A percentile compares a stretch with the other conserved stretches of the same genome.
phyloP scores from a whole-genome alignment of 2,329 filamentous ascomycete species.

The Pseudogymnoascus sp. region DNA sequence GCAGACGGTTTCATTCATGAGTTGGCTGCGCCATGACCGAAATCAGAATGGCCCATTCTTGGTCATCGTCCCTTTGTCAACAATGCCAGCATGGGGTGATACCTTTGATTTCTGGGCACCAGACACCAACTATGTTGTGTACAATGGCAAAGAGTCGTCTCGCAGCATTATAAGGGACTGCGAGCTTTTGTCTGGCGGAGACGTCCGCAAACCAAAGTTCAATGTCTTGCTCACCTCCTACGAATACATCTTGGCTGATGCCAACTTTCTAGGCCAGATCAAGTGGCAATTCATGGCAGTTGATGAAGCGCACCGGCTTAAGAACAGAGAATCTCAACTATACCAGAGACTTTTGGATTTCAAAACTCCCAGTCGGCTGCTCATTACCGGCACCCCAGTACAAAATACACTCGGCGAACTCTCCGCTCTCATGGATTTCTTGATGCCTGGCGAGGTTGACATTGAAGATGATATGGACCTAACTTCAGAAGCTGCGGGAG shows the following conservation, averaged over 20 bases:
- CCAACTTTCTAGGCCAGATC: slow-evolving; percentile 73
- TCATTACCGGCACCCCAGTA: slow-evolving; percentile 95
- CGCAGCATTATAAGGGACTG: slow-evolving; percentile 83
- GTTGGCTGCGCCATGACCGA: slow-evolving; percentile 87
- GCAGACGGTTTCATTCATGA: slow-evolving; percentile 93
- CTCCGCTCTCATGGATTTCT: slow-evolving; percentile 85
- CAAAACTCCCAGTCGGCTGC: slow-evolving; percentile 74
- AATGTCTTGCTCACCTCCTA: slow-evolving; percentile 97
- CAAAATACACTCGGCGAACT: slow-evolving; percentile 94
- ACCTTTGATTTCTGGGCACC: slow-evolving; percentile 96
- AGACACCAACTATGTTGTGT: slow-evolving; percentile 93
- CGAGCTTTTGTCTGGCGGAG: slow-evolving; percentile 78
- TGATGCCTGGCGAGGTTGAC: slow-evolving; percentile 87
- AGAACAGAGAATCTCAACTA: slow-evolving; percentile 90
- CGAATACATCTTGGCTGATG: slow-evolving; percentile 86
- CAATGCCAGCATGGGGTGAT: slow-evolving; percentile 96
- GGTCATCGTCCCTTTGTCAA: slow-evolving; percentile 92
- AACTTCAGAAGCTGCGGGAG: slow-evolving; percentile 67
- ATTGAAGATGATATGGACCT: slow-evolving; percentile 92
- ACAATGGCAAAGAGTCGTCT: slow-evolving; percentile 80
- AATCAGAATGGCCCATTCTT: slow-evolving; percentile 90
- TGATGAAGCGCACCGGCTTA: slow-evolving; percentile 92
- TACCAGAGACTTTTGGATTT: slow-evolving; percentile 81
- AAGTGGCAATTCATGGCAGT: slow-evolving; percentile 98
- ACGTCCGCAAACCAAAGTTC: slow-evolving; percentile 84